Base-by-base conservation (phyloP, 164 flowering plant species). In the Vitis labrusca region DNA sequence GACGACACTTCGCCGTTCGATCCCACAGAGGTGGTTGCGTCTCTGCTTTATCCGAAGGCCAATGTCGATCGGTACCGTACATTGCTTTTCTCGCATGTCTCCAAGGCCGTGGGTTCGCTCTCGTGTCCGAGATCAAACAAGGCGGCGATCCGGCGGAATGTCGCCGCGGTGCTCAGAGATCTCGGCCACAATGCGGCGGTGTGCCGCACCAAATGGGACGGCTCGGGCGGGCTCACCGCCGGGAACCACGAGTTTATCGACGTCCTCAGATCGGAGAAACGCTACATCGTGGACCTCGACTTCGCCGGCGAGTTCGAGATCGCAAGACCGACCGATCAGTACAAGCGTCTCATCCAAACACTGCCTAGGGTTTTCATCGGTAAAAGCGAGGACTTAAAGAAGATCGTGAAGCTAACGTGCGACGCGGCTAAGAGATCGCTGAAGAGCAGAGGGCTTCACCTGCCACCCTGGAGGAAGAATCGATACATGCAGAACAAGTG, bases 401-500 rank as follows among this genome's bases (percentile, higher is more conserved):
- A 66, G 74, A 69, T 93, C 56, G 79, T 90, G 19, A 72, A 74
- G 63, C 29, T 74, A 3, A 71, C 83, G 77, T 69, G 88, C 64
- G 88, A 84, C 48, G 93, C 80, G 1, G 90, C 91, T 12, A 86
- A 76, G 80, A 75, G 73, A 9, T 91, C 94, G 67, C 17, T 94
- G 72, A 89, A 82, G 73, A 79, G 74, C 70, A 76, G 79, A 13
- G 88, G 76, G 1, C 78, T 93, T 10, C 72, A 71, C 30, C 59
- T 90, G 7, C 91, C 98, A 16, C 98, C 98, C 15, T 93, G 98
- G 98, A 76, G 97, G 63, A 91, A 87, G 71, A 83, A 78, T 71
- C 87, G 91, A 0, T 93, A 79, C 82, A 82, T 91, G 90, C 86
- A 82, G 81, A 59, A 66, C 74, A 90, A 90, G 68, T 93, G 97